Evolutionary conservation across 441 rosid genomes (phyloP).

Genomic region (Arabidopsis lyrata): DNA sequence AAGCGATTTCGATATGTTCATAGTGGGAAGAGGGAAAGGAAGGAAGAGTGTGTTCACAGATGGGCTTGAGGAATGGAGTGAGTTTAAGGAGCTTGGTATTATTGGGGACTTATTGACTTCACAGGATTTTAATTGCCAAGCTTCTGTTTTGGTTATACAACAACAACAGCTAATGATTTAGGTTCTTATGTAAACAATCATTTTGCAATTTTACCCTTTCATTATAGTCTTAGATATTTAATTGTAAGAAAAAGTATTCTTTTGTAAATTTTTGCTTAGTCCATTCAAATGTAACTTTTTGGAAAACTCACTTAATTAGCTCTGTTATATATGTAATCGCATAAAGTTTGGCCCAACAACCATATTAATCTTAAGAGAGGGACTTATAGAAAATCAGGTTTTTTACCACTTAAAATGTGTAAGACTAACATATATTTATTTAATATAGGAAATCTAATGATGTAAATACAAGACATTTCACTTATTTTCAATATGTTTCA

Average conservation of each 20-base stretch:
- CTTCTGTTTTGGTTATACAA: conserved; percentile 44
- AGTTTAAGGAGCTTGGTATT: conserved; percentile 53
- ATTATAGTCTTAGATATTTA: conserved; percentile 13
- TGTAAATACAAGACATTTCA: no score
- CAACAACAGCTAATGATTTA: conserved; percentile 43
- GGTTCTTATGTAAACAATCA: background rate
- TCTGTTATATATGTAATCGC: no score
- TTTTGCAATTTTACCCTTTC: conserved; percentile 11
- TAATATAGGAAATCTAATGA: no score
- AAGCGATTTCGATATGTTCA: conserved; percentile 44
- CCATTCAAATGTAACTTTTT: background rate
- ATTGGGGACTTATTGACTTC: conserved; percentile 55
- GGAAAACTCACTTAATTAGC: background rate
- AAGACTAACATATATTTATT: no score
- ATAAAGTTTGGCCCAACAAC: no score
- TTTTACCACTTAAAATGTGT: no score
- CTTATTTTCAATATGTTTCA: no score
- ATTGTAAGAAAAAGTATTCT: conserved; percentile 6
- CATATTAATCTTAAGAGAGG: no score
- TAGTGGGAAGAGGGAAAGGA: conserved; percentile 50
- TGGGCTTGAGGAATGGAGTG: conserved; percentile 57
- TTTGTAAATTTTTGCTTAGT: conserved; percentile 21
- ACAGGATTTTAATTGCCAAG: conserved; percentile 42
- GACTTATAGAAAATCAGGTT: no score
- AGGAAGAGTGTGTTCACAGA: conserved; percentile 36